Conservation (phyloP, 768 basidiomycete genomes). For the Leucosporidium creatinivorum region DNA sequence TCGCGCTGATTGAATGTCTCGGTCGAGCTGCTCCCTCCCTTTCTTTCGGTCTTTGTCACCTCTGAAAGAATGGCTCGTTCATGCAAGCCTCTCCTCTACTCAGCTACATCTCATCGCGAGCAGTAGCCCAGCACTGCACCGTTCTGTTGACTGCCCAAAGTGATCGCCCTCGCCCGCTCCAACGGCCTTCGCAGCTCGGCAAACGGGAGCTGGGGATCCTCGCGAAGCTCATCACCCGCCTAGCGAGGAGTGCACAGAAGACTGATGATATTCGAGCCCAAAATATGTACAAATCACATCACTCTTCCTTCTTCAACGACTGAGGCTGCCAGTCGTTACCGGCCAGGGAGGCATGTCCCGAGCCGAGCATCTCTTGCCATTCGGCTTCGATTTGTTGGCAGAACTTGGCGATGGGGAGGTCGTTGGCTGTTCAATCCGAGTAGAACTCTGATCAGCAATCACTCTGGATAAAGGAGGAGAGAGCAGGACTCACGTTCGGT, state of each 20-base stretch:
- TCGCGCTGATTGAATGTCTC: too few relatives aligned
- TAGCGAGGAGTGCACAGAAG: too few relatives aligned
- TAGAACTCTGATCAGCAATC: too few relatives aligned
- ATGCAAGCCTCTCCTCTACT: too few relatives aligned
- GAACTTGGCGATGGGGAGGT: slow-evolving; percentile 24
- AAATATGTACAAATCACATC: not conserved
- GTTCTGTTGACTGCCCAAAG: not conserved
- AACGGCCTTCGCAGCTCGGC: not conserved
- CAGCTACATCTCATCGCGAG: too few relatives aligned
- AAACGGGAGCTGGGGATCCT: not conserved
- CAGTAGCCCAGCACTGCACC: not conserved
- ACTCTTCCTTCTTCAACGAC: not conserved
- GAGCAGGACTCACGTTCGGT: slow-evolving; percentile 13
- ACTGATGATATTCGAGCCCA: not conserved
- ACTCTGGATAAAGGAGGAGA: not conserved
- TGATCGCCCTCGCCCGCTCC: not conserved
- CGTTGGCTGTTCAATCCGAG: slow-evolving; percentile 9
- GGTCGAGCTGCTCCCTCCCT: too few relatives aligned
- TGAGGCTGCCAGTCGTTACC: not conserved
- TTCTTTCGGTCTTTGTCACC: too few relatives aligned
- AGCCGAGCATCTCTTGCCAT: slow-evolving; percentile 24
- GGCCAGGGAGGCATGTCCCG: not conserved
- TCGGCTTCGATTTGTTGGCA: slow-evolving; percentile 25
- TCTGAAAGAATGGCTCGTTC: too few relatives aligned
- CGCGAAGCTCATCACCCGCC: not conserved